These are phyloP conservation scores for Kazachstania viticola DNA, from an alignment of 805 yeast genomes.

Conservation along the genomic window DNA sequence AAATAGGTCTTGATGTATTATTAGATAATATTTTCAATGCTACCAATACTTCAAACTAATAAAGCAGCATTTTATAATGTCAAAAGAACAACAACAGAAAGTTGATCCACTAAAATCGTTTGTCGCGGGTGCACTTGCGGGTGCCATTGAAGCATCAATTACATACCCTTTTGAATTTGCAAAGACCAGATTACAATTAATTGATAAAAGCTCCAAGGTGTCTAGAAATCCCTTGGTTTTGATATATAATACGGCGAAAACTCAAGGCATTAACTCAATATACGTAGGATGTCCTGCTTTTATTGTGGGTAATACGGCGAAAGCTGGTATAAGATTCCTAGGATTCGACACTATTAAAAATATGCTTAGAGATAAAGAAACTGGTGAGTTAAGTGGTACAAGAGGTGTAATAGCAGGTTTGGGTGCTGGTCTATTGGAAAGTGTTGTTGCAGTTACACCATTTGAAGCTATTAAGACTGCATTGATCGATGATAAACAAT, in stretches of 20 bases:
- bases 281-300: constrained; percentile 96
- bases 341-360: constrained; percentile 85
- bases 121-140: constrained; percentile 92
- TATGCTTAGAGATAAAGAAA: constrained; percentile 59
- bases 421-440: constrained; percentile 91
- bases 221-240: constrained; percentile 79
- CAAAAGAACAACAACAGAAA: no score
- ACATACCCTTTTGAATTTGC: constrained; percentile 98
- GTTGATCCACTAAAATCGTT: constrained; percentile 73
- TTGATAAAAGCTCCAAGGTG: constrained; percentile 48
- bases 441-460: constrained; percentile 90
- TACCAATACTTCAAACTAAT: no score
- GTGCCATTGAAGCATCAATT: constrained; percentile 85
- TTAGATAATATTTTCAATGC: no score
- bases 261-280: constrained; percentile 68
- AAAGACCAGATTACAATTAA: constrained; percentile 81
- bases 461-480: constrained; percentile 95
- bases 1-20: no score
- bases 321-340: constrained; percentile 88
- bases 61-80: no score
- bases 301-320: constrained; percentile 90
- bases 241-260: constrained; percentile 59
- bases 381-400: constrained; percentile 77
- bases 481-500: constrained; percentile 82
- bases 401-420: constrained; percentile 94